These are phyloP conservation scores for Vitis hybrid DNA, from an alignment of 177 flowering plant species.

Conservation along the genomic window DNA sequence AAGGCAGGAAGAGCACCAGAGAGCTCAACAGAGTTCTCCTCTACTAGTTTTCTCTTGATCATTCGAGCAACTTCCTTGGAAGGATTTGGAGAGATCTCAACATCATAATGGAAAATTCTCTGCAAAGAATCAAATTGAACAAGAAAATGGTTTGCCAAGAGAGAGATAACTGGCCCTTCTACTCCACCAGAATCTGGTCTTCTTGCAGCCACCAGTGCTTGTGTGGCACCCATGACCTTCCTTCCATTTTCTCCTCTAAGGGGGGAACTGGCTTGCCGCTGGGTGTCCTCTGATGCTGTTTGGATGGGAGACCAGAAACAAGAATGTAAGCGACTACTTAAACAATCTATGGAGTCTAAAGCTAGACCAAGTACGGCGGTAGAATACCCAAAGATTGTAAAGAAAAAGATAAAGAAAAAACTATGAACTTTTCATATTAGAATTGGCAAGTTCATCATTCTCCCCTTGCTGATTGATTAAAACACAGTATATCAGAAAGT, in stretches of 20 bases:
- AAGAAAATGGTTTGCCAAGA: slow-evolving; percentile 88
- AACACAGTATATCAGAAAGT: not conserved
- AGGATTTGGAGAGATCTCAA: slow-evolving; percentile 74
- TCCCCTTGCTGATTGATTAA: not conserved
- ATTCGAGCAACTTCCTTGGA: slow-evolving; percentile 74
- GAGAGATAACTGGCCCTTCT: slow-evolving; percentile 66
- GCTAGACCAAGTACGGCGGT: not conserved
- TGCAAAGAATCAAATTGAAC: slow-evolving; percentile 66
- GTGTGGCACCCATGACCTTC: slow-evolving; percentile 19
- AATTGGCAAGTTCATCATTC: not conserved
- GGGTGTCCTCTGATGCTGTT: slow-evolving; percentile 28
- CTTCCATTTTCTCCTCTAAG: slow-evolving; percentile 30
- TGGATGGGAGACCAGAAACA: not conserved
- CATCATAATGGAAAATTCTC: slow-evolving; percentile 73
- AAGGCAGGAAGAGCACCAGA: slow-evolving; percentile 69
- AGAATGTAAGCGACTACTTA: too few species aligned
- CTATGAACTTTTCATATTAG: not conserved
- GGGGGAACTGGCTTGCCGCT: slow-evolving; percentile 17
- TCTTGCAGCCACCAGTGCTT: slow-evolving; percentile 44
- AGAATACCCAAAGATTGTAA: not conserved
- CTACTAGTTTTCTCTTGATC: slow-evolving; percentile 71
- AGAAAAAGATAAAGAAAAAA: slow-evolving; percentile 4
- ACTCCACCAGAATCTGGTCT: slow-evolving; percentile 91
- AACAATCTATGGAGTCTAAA: not conserved
- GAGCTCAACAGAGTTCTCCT: slow-evolving; percentile 46